A percentile compares a stretch with the other conserved stretches of the same genome.
These are phyloP conservation scores for Xylaria sp. DNA, from an alignment of 2,329 filamentous ascomycete genomes.

Conservation along the genomic window DNA sequence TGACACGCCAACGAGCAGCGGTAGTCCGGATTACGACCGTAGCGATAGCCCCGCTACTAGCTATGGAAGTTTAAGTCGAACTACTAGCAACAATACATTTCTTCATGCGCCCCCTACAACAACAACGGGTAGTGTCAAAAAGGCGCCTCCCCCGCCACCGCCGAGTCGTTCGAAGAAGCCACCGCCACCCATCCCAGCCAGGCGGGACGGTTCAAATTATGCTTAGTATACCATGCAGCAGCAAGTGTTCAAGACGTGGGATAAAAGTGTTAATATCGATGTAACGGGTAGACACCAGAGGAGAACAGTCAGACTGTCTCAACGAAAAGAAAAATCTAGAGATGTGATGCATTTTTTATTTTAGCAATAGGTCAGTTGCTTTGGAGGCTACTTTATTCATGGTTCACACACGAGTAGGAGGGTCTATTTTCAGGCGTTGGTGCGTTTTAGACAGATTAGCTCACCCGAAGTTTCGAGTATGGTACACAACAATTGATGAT, in stretches of 20 bases:
- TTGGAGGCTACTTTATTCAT: background rate
- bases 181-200: constrained; percentile 61
- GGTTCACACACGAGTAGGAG: constrained; percentile 5
- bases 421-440: constrained; percentile 23
- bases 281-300: background rate
- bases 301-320: background rate
- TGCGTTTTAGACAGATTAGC: constrained; percentile 3
- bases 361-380: background rate
- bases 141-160: constrained; percentile 59
- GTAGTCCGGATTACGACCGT: constrained; percentile 62
- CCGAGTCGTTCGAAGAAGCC: constrained; percentile 64
- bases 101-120: constrained; percentile 32
- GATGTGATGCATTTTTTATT: background rate
- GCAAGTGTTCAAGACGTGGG: background rate
- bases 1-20: constrained; percentile 61
- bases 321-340: background rate
- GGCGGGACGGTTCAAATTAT: constrained; percentile 44
- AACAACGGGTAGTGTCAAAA: constrained; percentile 44
- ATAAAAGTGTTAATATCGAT: background rate
- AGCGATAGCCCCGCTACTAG: constrained; percentile 67
- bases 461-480: background rate
- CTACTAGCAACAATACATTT: constrained; percentile 52
- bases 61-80: constrained; percentile 63
- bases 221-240: background rate
- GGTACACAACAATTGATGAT: constrained; percentile 5